A percentile compares a stretch with the other conserved stretches of the same genome.
phyloP scores from a whole-genome alignment of 179 eudicot species.

The Silene noctiflora region DNA sequence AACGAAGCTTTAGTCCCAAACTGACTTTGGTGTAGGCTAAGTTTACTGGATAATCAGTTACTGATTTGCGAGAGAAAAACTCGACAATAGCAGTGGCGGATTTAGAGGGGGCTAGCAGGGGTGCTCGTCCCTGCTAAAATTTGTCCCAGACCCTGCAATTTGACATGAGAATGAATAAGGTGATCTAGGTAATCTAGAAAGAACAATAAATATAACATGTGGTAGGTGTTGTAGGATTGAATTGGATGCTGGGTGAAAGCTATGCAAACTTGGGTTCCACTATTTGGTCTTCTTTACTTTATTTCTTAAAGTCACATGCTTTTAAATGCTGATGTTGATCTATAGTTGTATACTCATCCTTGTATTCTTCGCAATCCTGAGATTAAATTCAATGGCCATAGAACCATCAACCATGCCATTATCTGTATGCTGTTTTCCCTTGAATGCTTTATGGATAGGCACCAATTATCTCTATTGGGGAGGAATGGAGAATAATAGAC shows the following conservation, averaged over 20 bases:
- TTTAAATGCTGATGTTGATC: slow-evolving; percentile 13
- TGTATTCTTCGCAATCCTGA: neutral
- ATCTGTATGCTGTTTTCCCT: no score
- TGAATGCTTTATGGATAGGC: no score
- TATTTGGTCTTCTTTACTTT: slow-evolving; percentile 5
- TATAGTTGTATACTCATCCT: slow-evolving; percentile 7
- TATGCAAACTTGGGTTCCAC: slow-evolving; percentile 1
- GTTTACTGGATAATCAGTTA: no score
- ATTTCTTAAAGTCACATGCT: slow-evolving; percentile 12
- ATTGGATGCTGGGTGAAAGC: neutral
- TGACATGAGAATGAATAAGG: neutral
- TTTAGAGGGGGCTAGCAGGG: no score
- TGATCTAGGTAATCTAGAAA: neutral
- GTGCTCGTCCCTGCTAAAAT: neutral
- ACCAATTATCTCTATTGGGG: no score
- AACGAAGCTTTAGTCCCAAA: no score
- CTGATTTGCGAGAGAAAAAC: no score
- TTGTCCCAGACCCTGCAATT: neutral
- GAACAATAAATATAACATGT: slow-evolving; percentile 13
- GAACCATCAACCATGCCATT: neutral
- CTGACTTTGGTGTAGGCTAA: no score
- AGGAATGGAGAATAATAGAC: no score
- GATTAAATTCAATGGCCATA: neutral
- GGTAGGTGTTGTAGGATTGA: slow-evolving; percentile 17
- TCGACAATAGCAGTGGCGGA: no score